Conservation (phyloP, 805 yeast species). For the Hanseniaspora valbyensis region DNA sequence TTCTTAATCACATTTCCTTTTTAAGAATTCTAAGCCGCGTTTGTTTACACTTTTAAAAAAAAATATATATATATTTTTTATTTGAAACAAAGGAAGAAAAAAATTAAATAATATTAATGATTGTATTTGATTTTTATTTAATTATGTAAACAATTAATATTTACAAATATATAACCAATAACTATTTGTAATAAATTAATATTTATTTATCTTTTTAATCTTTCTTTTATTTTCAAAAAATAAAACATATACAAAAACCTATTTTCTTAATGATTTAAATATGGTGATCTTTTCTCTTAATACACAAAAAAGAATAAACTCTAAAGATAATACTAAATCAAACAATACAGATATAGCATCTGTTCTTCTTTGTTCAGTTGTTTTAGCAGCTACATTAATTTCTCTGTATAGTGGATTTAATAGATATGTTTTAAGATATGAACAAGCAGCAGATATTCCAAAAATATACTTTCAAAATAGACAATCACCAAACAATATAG, state of each 20-base stretch:
- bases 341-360: neutral
- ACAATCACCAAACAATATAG: neutral
- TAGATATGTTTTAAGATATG: constrained; percentile 39
- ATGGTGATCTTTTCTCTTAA: neutral
- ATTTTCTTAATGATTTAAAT: neutral
- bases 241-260: neutral
- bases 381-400: constrained; percentile 33
- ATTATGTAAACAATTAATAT: no score
- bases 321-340: neutral
- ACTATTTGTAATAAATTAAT: no score
- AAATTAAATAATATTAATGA: no score
- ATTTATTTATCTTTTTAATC: no score
- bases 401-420: constrained; percentile 37
- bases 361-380: constrained; percentile 25
- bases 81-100: no score
- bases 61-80: no score
- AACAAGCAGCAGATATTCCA: constrained; percentile 44
- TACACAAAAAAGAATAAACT: neutral
- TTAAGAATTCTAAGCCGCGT: neutral
- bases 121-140: no score
- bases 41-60: neutral
- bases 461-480: constrained; percentile 31
- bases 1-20: neutral
- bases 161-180: no score
- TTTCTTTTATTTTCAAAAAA: no score